phyloP scores from a whole-genome alignment of 2,329 filamentous ascomycete genomes.

The Ploettnerulaceae sp. region DNA sequence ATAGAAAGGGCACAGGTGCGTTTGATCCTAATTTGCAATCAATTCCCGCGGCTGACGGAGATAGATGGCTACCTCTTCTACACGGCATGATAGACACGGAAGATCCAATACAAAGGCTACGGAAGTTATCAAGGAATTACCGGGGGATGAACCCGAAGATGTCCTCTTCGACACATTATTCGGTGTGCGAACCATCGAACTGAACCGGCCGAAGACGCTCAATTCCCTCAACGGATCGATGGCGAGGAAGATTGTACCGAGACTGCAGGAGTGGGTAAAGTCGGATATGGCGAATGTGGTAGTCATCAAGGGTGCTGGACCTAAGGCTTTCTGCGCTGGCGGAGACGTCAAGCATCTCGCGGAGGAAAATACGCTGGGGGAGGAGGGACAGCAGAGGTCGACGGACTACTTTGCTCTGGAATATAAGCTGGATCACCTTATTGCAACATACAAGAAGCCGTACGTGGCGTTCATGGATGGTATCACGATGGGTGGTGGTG shows the following conservation, averaged over 20 bases:
- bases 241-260: slow-evolving; percentile 88
- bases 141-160: slow-evolving; percentile 77
- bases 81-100: neutral
- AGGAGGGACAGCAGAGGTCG: slow-evolving; percentile 68
- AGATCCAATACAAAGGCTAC: slow-evolving; percentile 8
- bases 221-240: slow-evolving; percentile 93
- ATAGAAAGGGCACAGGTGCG: slow-evolving; percentile 49
- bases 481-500: slow-evolving; percentile 96
- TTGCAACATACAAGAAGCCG: slow-evolving; percentile 89
- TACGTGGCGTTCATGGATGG: slow-evolving; percentile 96
- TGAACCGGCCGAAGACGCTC: slow-evolving; percentile 87
- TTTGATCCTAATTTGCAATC: neutral
- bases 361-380: slow-evolving; percentile 61
- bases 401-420: slow-evolving; percentile 87
- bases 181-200: slow-evolving; percentile 84
- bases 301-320: slow-evolving; percentile 84
- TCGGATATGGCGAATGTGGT: slow-evolving; percentile 91
- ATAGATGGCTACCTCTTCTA: slow-evolving; percentile 38
- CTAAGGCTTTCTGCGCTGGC: slow-evolving; percentile 84
- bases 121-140: slow-evolving; percentile 30
- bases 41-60: slow-evolving; percentile 19
- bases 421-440: slow-evolving; percentile 93
- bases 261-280: slow-evolving; percentile 89
- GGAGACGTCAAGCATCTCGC: slow-evolving; percentile 85
- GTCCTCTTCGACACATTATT: slow-evolving; percentile 87